Percentiles rank a stretch among this genome's conserved stretches.
Conservation (phyloP, 2,329 filamentous ascomycete genomes). For the Colletotrichum shisoi region DNA sequence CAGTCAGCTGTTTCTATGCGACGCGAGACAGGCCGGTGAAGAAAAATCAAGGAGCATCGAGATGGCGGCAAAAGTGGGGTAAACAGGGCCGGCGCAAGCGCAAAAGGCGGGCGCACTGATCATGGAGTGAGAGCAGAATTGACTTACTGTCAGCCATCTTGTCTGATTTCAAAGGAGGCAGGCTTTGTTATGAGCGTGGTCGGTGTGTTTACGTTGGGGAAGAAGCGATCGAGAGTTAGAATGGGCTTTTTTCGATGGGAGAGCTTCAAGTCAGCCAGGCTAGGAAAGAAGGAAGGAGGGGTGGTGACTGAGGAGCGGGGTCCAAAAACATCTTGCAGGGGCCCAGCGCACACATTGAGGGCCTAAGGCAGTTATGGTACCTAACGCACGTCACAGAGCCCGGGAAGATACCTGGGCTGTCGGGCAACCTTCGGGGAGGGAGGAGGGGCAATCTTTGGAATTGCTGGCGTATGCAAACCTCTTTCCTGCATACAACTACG, state of each 20-base stretch:
- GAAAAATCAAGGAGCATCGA: background rate
- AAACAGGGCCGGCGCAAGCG: background rate
- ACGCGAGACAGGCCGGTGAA: background rate
- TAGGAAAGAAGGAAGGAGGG: constrained; percentile 29
- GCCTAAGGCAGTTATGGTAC: constrained; percentile 1
- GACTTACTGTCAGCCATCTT: constrained; percentile 38
- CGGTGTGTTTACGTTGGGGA: constrained; percentile 15
- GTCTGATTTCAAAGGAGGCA: constrained; percentile 21
- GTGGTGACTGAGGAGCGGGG: constrained; percentile 16
- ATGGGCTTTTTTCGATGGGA: constrained; percentile 21
- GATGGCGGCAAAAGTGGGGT: constrained; percentile 4
- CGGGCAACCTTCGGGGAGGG: constrained; percentile 7
- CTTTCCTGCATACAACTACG: background rate
- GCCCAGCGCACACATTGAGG: constrained; percentile 4
- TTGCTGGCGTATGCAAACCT: constrained; percentile 1
- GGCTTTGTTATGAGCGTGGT: background rate
- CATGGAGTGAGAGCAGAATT: background rate
- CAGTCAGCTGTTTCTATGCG: constrained; percentile 16
- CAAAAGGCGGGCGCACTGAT: constrained; percentile 1
- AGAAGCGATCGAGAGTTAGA: constrained; percentile 14
- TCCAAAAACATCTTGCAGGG: constrained; percentile 3
- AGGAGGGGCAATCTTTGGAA: constrained; percentile 12
- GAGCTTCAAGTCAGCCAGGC: constrained; percentile 32
- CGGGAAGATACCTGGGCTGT: background rate
- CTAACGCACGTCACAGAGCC: constrained; percentile 4